Evolutionary conservation across 1,284 basidiomycete genomes (phyloP).

Genomic region (Erythrobasidium hasegawianum): DNA sequence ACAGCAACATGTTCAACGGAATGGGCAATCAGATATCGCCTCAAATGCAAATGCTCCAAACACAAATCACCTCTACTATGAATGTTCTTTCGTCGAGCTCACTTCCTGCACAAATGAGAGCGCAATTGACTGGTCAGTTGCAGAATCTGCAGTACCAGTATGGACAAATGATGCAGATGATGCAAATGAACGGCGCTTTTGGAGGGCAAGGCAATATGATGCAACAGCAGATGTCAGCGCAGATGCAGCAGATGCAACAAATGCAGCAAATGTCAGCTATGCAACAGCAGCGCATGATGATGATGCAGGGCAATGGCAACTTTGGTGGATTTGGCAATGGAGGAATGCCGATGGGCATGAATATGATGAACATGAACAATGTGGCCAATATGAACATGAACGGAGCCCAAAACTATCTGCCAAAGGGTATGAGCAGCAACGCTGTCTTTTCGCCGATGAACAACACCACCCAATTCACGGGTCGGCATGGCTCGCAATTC

Average conservation of each 20-base stretch:
- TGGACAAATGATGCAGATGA: slow-evolving; percentile 35
- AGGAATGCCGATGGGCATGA: neutral
- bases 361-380: neutral
- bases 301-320: slow-evolving; percentile 19
- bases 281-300: slow-evolving; percentile 25
- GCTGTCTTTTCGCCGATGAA: neutral
- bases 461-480: neutral
- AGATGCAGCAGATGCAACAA: slow-evolving; percentile 58
- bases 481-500: slow-evolving; percentile 14
- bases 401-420: neutral
- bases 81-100: slow-evolving; percentile 67
- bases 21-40: slow-evolving; percentile 19
- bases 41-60: slow-evolving; percentile 56
- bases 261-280: slow-evolving; percentile 35
- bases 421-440: neutral
- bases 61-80: slow-evolving; percentile 68
- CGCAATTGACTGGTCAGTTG: slow-evolving; percentile 52
- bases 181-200: slow-evolving; percentile 34
- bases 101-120: slow-evolving; percentile 65
- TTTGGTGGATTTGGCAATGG: neutral
- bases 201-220: slow-evolving; percentile 35
- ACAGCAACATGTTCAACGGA: slow-evolving; percentile 37
- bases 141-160: slow-evolving; percentile 42
- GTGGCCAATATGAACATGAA: neutral
- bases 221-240: slow-evolving; percentile 34